phyloP scores from a whole-genome alignment of 2,329 filamentous ascomycete species.

The Aspergillus ochraceoroseus region DNA sequence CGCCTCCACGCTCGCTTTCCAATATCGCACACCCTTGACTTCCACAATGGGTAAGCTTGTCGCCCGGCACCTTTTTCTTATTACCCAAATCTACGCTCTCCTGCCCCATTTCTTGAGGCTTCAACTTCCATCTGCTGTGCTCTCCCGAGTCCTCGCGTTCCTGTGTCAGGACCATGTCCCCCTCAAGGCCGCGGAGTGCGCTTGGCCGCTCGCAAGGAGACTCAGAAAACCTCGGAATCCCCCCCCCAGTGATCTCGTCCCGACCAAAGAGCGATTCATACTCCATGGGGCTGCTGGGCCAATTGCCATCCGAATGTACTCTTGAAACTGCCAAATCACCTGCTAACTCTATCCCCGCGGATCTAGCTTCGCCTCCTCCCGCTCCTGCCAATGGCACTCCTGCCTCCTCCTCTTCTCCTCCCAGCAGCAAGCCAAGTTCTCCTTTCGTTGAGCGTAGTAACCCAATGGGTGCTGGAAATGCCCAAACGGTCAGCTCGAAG shows the following conservation, averaged over 20 bases:
- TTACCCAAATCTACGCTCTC: slow-evolving; percentile 15
- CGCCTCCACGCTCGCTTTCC: slow-evolving; percentile 26
- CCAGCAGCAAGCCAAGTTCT: slow-evolving; percentile 50
- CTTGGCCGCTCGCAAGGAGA: slow-evolving; percentile 16
- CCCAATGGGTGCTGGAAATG: slow-evolving; percentile 50
- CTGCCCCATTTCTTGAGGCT: too few relatives aligned
- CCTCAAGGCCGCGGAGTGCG: slow-evolving; percentile 17
- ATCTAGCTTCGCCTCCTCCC: slow-evolving; percentile 33
- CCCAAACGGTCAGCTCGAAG: slow-evolving; percentile 60
- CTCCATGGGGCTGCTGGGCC: slow-evolving; percentile 11
- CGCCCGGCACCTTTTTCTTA: slow-evolving; percentile 12
- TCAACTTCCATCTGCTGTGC: slow-evolving; percentile 2
- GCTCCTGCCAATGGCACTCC: slow-evolving; percentile 31
- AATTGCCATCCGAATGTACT: slow-evolving; percentile 15
- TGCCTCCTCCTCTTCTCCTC: slow-evolving; percentile 36
- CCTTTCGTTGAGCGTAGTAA: slow-evolving; percentile 57
- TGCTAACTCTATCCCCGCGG: slow-evolving; percentile 25
- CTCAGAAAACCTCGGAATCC: slow-evolving; percentile 7
- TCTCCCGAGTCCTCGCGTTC: slow-evolving; percentile 10
- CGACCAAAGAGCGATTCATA: slow-evolving; percentile 19
- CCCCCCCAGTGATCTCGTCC: slow-evolving; percentile 6
- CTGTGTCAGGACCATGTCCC: slow-evolving; percentile 16
- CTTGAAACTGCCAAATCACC: slow-evolving; percentile 12
- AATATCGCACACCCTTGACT: slow-evolving; percentile 20
- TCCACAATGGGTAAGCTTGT: slow-evolving; percentile 40